Percentiles rank a stretch among this genome's conserved stretches.
phyloP scores from a whole-genome alignment of 2,329 filamentous ascomycete genomes.

The Penicillium decumbens region DNA sequence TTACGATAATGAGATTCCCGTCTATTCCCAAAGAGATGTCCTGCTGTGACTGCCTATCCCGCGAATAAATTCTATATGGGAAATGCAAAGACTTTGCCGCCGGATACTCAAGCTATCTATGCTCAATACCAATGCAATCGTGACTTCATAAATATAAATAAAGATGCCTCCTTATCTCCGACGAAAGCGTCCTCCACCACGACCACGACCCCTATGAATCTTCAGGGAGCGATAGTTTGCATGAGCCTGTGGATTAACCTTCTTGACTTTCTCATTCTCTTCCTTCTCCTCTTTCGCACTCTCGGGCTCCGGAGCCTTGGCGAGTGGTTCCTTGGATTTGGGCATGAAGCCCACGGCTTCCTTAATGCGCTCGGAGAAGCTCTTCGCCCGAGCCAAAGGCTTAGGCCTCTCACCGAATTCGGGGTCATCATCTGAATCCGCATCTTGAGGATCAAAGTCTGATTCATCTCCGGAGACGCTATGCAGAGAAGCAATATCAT shows the following conservation, averaged over 20 bases:
- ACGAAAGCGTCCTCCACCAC: conserved; percentile 38
- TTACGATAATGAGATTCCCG: neutral
- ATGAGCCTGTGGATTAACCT: conserved; percentile 45
- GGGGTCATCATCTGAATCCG: conserved; percentile 27
- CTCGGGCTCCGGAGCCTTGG: conserved; percentile 16
- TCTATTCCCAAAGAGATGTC: neutral
- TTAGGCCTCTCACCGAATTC: conserved; percentile 26
- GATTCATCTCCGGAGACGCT: conserved; percentile 29
- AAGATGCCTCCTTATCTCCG: conserved; percentile 23
- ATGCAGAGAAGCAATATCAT: conserved; percentile 25
- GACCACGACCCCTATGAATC: conserved; percentile 38
- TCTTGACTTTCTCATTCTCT: conserved; percentile 25
- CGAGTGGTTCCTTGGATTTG: conserved; percentile 13
- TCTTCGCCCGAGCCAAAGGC: conserved; percentile 24
- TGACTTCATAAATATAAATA: conserved; percentile 12
- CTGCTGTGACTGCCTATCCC: neutral
- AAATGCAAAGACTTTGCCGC: neutral
- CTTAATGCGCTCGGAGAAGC: conserved; percentile 36
- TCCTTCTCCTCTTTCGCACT: conserved; percentile 19
- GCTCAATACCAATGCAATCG: conserved; percentile 20
- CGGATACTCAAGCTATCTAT: conserved; percentile 6
- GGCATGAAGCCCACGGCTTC: conserved; percentile 30
- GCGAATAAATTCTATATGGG: too few relatives aligned
- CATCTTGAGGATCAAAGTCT: conserved; percentile 18
- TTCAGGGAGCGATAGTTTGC: conserved; percentile 48